A percentile compares a stretch with the other conserved stretches of the same genome.
Conservation (phyloP, 1,284 basidiomycete genomes). For the Leccinum angustisporum region DNA sequence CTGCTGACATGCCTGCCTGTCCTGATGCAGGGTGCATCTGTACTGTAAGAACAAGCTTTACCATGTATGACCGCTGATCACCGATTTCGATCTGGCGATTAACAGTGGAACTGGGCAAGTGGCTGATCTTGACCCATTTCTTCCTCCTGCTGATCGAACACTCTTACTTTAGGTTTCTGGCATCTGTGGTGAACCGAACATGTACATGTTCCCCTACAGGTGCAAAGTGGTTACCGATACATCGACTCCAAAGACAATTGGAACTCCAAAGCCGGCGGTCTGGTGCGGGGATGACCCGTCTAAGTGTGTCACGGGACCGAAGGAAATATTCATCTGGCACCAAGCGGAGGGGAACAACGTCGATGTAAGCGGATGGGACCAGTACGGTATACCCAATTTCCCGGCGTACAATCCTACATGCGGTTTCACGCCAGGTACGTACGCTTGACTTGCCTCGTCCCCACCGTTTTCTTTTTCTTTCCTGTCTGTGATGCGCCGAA, state of each 20-base stretch:
- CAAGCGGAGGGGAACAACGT: conserved; percentile 15
- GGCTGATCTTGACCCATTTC: neutral
- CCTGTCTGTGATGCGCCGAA: neutral
- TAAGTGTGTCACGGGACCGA: conserved; percentile 13
- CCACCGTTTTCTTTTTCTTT: neutral
- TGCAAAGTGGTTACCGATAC: neutral
- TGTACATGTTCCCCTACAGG: conserved; percentile 5
- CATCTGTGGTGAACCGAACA: conserved; percentile 13
- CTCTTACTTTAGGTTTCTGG: conserved; percentile 3
- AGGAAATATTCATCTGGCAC: conserved; percentile 5
- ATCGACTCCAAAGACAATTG: conserved; percentile 7
- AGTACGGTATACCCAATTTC: neutral
- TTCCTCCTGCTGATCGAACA: neutral
- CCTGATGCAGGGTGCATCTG: neutral
- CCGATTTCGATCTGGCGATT: neutral
- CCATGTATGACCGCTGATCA: neutral
- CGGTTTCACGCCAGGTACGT: conserved; percentile 17
- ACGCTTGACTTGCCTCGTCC: neutral
- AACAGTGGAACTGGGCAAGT: conserved; percentile 19
- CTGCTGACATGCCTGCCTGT: conserved; percentile 10
- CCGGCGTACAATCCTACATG: conserved; percentile 18
- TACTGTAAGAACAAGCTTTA: conserved; percentile 3
- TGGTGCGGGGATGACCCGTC: conserved; percentile 11
- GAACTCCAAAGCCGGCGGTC: neutral
- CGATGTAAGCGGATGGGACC: neutral